Evolutionary conservation across 2,329 filamentous ascomycete species (phyloP), one percentile per base, ranked within the genome.

Genomic region (Alternaria sp.): DNA sequence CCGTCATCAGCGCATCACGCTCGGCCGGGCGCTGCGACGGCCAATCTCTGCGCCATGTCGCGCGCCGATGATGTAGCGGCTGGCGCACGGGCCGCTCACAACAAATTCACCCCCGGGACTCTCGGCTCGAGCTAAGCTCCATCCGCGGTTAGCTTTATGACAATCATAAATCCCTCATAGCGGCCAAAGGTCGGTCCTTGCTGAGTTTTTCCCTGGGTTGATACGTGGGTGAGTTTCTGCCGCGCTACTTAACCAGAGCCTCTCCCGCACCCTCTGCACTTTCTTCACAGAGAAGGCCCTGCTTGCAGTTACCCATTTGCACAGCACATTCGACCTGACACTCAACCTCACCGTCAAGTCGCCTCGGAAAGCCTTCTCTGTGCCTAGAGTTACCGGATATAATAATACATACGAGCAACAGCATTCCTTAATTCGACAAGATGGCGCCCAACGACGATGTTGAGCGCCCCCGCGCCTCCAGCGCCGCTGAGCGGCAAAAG

Each of bases 371-470:
- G 67, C 71, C 71, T 73, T 72, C 71, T 73, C 71, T 73, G 71
- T 71, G 71, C 63, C 66, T 60, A 58, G 62, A 70, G 56, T 60
- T 55, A 30, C 49, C 50, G 61, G 58, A 65, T 58, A 57, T 64
- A 65, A 63, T 70, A 71, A 60, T 68, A 60, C 64, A 46, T 64
- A 47, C 64, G 64, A 67, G 62, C 58, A 55, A 58, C 57, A 70
- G 66, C 69, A 69, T 67, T 68, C 65, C 63, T 64, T 72, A 63
- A 67, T 65, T 56, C 54, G 43, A 47, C 54, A 67, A 30, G 57
- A 74, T 74, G 71, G 64, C 71, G 67, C 70, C 70, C 64, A 68
- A 69, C 67, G 74, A 77, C 67, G 77, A 79, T 69, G 68, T 78
- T 69, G 77, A 79, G 73, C 72, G 75, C 72, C 65, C 70, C 65